These are phyloP conservation scores for Boletus barrowsii DNA, from an alignment of 768 basidiomycete genomes.

Conservation along the genomic window DNA sequence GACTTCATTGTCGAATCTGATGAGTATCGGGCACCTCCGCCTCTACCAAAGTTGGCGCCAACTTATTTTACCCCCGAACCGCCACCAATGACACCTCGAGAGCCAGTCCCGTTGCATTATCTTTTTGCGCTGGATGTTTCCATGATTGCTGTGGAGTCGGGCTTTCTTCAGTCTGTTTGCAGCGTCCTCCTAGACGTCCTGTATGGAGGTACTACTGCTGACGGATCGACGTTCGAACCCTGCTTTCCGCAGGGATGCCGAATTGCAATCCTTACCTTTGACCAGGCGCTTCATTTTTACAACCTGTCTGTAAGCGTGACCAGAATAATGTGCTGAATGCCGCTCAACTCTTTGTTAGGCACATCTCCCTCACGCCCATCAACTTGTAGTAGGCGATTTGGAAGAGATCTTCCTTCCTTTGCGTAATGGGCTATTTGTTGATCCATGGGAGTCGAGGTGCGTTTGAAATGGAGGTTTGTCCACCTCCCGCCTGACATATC, in stretches of 20 bases:
- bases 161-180: conserved; percentile 69
- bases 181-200: conserved; percentile 57
- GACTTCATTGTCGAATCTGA: conserved; percentile 77
- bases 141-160: conserved; percentile 59
- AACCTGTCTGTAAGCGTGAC: conserved; percentile 69
- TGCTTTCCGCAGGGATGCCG: conserved; percentile 53
- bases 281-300: conserved; percentile 80
- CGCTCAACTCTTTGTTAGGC: conserved; percentile 33
- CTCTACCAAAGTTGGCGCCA: conserved; percentile 49
- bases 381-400: conserved; percentile 84
- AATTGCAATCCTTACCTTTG: conserved; percentile 83
- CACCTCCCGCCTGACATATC: conserved; percentile 4
- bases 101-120: conserved; percentile 66
- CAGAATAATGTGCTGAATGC: conserved; percentile 5
- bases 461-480: conserved; percentile 19
- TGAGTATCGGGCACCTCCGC: conserved; percentile 83
- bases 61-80: conserved; percentile 55
- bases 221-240: conserved; percentile 42
- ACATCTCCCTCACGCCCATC: conserved; percentile 48
- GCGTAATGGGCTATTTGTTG: conserved; percentile 68
- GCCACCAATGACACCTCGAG: conserved; percentile 42
- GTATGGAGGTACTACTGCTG: conserved; percentile 49
- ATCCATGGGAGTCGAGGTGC: conserved; percentile 69
- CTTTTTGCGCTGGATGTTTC: conserved; percentile 91
- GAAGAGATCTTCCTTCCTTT: conserved; percentile 91